Conservation (phyloP, 768 basidiomycete species). For the Russula foetens region DNA sequence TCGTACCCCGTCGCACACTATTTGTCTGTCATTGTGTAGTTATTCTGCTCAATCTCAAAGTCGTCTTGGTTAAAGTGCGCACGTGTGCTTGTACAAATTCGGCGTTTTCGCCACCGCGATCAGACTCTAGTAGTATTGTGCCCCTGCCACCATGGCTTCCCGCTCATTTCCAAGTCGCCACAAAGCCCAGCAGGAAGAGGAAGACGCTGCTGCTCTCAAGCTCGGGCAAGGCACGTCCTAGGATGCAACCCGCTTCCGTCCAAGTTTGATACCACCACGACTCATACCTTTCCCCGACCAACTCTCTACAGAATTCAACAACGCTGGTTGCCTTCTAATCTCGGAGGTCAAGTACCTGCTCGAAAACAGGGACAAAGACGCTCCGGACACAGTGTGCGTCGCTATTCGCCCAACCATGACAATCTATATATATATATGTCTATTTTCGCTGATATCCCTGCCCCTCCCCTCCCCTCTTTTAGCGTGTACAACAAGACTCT, state of each 20-base stretch:
- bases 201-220: conserved; percentile 79
- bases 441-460: neutral
- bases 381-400: conserved; percentile 77
- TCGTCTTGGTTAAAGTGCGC: conserved; percentile 14
- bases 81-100: conserved; percentile 2
- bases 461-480: neutral
- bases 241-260: neutral
- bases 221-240: conserved; percentile 55
- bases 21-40: conserved; percentile 68
- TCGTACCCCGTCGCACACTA: conserved; percentile 54
- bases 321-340: conserved; percentile 83
- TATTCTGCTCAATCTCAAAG: conserved; percentile 35
- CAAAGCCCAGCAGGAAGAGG: conserved; percentile 61
- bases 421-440: no score
- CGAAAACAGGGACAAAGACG: conserved; percentile 81
- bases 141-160: conserved; percentile 39
- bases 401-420: neutral
- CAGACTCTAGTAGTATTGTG: neutral
- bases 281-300: neutral
- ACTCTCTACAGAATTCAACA: conserved; percentile 71
- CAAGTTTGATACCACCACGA: neutral
- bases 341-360: conserved; percentile 89
- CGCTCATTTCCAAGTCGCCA: conserved; percentile 48
- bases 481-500: conserved; percentile 92
- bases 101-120: neutral